These are phyloP conservation scores for Globisporangium nodosum DNA, from an alignment of 352 stramenopile species.

Conservation along the genomic window DNA sequence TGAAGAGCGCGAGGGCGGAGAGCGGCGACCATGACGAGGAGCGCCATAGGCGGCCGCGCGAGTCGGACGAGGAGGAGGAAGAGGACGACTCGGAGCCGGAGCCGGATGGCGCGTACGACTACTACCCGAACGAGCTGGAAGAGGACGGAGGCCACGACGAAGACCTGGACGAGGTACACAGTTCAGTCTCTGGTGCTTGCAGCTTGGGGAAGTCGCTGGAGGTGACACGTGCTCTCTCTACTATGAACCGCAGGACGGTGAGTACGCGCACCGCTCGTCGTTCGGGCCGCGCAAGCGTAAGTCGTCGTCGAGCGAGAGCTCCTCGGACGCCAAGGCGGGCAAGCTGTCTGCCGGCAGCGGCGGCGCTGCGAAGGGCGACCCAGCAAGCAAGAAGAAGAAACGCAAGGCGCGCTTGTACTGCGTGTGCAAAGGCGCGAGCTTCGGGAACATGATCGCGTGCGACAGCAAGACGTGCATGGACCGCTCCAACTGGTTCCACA, in stretches of 20 bases:
- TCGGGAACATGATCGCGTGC: constrained; percentile 81
- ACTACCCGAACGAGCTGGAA: constrained; percentile 11
- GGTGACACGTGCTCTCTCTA: neutral
- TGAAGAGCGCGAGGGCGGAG: neutral
- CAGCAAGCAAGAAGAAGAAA: constrained; percentile 35
- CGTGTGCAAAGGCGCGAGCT: constrained; percentile 67
- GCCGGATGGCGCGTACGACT: constrained; percentile 9
- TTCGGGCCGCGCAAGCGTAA: constrained; percentile 13
- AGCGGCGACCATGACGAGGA: neutral
- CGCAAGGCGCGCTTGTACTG: constrained; percentile 70
- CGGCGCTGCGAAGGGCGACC: constrained; percentile 7
- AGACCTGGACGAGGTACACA: constrained; percentile 11
- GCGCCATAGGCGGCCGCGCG: too few relatives aligned
- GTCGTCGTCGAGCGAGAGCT: constrained; percentile 12
- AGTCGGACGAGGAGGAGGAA: neutral
- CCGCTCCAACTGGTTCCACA: constrained; percentile 83
- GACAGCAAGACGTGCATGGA: constrained; percentile 77
- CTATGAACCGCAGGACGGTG: neutral
- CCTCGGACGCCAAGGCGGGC: too few relatives aligned
- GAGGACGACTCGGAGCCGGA: constrained; percentile 1
- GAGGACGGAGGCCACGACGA: constrained; percentile 16
- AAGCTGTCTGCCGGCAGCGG: neutral
- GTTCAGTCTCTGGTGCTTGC: neutral
- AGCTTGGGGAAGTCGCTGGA: too few relatives aligned
- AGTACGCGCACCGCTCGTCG: neutral